A percentile compares a stretch with the other conserved stretches of the same genome.
phyloP scores from a whole-genome alignment of 192 early-diverging fungal species.

The Podila epigama region DNA sequence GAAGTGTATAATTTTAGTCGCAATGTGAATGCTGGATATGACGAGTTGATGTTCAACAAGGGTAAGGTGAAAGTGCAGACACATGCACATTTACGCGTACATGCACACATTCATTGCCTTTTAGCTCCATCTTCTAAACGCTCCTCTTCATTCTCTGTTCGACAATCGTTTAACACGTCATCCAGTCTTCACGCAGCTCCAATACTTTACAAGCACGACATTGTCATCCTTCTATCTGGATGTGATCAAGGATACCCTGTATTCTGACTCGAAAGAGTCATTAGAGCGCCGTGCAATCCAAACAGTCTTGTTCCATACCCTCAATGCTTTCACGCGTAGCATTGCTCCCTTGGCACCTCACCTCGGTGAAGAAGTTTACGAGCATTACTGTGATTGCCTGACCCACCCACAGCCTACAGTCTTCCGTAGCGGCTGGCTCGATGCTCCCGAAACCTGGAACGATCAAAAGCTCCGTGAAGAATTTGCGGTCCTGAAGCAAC shows the following conservation, averaged over 20 bases:
- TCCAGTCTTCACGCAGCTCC: constrained; percentile 69
- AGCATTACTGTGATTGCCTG: constrained; percentile 56
- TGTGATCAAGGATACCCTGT: constrained; percentile 80
- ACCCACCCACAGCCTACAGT: constrained; percentile 55
- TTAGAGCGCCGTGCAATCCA: constrained; percentile 66
- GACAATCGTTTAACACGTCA: too few species aligned
- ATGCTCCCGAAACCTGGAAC: constrained; percentile 54
- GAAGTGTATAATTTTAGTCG: constrained; percentile 71
- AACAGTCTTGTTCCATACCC: constrained; percentile 67
- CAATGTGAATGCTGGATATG: constrained; percentile 61
- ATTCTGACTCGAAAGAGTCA: constrained; percentile 57
- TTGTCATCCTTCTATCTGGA: constrained; percentile 86
- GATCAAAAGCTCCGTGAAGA: constrained; percentile 50
- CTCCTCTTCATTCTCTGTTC: too few species aligned
- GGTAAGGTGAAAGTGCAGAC: constrained; percentile 45
- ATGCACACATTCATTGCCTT: background rate
- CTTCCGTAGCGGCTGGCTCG: constrained; percentile 69
- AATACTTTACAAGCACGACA: constrained; percentile 69
- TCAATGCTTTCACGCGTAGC: constrained; percentile 66
- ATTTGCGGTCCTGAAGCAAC: constrained; percentile 50
- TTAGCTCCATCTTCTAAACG: too few species aligned
- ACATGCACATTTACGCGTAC: too few species aligned
- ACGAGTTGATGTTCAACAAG: constrained; percentile 67
- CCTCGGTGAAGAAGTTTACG: constrained; percentile 78
- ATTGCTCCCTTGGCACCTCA: constrained; percentile 74